Evolutionary conservation across 495 filamentous ascomycete species (phyloP).

Genomic region (Lophium mytilinum): DNA sequence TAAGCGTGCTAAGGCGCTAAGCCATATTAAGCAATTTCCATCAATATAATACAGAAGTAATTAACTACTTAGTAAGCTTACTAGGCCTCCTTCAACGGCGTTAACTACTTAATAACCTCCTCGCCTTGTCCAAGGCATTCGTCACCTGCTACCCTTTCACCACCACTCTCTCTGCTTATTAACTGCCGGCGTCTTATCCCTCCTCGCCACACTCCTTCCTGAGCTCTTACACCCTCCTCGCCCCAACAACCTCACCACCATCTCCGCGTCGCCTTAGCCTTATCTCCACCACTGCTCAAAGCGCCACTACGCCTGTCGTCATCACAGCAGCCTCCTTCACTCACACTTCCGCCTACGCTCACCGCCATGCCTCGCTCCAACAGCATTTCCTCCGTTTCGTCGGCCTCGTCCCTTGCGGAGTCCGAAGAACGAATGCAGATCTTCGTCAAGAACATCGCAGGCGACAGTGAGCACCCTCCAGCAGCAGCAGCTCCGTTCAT

Average conservation of each 20-base stretch:
- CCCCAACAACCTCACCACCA: background rate
- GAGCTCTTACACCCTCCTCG: background rate
- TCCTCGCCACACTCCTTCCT: background rate
- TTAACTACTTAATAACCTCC: too few species aligned
- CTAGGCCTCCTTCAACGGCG: too few species aligned
- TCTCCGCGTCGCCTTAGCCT: background rate
- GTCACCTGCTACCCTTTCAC: background rate
- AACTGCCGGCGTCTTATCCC: background rate
- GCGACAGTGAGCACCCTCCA: conserved; percentile 37
- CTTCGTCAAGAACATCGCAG: conserved; percentile 43
- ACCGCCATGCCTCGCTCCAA: conserved; percentile 29
- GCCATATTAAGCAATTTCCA: too few species aligned
- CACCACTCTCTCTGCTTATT: background rate
- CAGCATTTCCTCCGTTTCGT: conserved; percentile 34
- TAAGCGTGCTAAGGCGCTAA: too few species aligned
- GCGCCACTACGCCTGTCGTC: conserved; percentile 1
- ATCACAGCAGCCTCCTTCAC: background rate
- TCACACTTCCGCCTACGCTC: background rate
- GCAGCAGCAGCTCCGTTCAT: background rate
- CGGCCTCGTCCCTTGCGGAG: conserved; percentile 21
- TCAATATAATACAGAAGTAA: too few species aligned
- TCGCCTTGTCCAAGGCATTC: too few species aligned
- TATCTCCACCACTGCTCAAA: background rate
- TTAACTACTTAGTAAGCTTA: too few species aligned
- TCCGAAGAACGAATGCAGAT: conserved; percentile 41